These are phyloP conservation scores for Xeromyces bisporus DNA, from an alignment of 495 filamentous ascomycete species.

Conservation along the genomic window DNA sequence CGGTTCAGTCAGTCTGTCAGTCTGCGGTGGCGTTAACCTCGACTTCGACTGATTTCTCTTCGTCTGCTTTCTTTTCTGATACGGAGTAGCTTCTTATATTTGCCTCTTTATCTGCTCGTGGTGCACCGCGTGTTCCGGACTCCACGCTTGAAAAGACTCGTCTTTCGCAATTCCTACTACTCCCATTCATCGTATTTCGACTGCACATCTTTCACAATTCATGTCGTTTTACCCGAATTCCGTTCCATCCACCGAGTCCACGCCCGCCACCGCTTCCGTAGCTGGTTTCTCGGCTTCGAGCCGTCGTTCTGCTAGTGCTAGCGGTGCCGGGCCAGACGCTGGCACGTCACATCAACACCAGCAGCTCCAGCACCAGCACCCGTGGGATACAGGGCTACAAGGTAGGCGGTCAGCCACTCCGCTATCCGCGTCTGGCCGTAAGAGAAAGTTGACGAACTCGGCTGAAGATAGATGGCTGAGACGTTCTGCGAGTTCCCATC, in stretches of 20 bases:
- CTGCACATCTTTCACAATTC: slow-evolving; percentile 2
- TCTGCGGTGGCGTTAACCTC: no score
- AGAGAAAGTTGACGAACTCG: slow-evolving; percentile 20
- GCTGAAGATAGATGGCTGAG: slow-evolving; percentile 13
- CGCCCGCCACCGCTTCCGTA: slow-evolving; percentile 2
- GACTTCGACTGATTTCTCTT: no score
- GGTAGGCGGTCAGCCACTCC: slow-evolving; percentile 7
- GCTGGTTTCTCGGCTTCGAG: slow-evolving; percentile 1
- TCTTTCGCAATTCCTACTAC: no score
- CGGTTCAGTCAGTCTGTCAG: no score
- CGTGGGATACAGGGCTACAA: slow-evolving; percentile 5
- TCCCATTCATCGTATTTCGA: neutral
- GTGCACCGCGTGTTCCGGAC: neutral
- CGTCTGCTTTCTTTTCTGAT: neutral
- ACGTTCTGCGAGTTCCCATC: neutral
- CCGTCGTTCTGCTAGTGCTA: neutral
- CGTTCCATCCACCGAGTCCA: slow-evolving; percentile 4
- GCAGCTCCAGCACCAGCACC: neutral
- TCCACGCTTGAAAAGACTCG: neutral
- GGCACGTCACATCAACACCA: neutral
- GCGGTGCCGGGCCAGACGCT: slow-evolving; percentile 6
- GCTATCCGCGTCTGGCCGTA: slow-evolving; percentile 18
- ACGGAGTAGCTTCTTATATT: neutral
- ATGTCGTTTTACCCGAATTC: slow-evolving; percentile 14
- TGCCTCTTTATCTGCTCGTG: neutral